Base-by-base conservation (phyloP, 2,329 filamentous ascomycete species). In the Phaeosphaeria sp. region DNA sequence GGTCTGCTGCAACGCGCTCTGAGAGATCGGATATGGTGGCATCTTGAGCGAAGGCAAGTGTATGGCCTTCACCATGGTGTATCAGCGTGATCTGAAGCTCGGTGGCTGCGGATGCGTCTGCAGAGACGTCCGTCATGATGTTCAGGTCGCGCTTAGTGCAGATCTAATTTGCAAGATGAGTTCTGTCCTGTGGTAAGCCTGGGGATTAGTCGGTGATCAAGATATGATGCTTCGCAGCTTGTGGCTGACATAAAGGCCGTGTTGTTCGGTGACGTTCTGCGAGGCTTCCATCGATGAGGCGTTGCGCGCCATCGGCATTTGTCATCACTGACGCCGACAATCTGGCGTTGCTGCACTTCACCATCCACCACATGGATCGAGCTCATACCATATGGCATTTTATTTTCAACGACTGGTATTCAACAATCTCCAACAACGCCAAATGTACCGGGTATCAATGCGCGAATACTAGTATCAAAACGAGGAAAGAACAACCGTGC, bases 1-100 rank as follows among this genome's bases (percentile, higher is more conserved):
- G 82, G 2, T 77, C 73, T 44, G 78, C 72, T 55, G 84, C 80
- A 64, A 91, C 85, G 59, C 83, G 80, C 50, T 81, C 73, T 46
- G 87, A 88, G 39, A 92, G 84, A 66, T 90, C 79, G 47, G 76
- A 69, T 30, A 88, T 78, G 1, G 84, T 88, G 55, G 85, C 81
- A 58, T 81, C 73, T 36, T 77, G 51, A 17, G 83, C 68, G 46
- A 87, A 80, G 11, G 76, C 73, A 46, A 87, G 71, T 18, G 76
- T 74, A 62, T 86, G 76, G 1, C 80, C 75, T 50, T 81, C 81
- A 68, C 82, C 81, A 70, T 87, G 85, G 65, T 88, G 82, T 60
- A 82, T 81, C 58, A 89, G 72, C 17, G 79, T 83, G 41, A 88
- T 70, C 33, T 70, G 56, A 7, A 75, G 55, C 53, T 70, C 59